Evolutionary conservation across 805 yeast species (phyloP).

Genomic region (Saturnispora zaruensis): DNA sequence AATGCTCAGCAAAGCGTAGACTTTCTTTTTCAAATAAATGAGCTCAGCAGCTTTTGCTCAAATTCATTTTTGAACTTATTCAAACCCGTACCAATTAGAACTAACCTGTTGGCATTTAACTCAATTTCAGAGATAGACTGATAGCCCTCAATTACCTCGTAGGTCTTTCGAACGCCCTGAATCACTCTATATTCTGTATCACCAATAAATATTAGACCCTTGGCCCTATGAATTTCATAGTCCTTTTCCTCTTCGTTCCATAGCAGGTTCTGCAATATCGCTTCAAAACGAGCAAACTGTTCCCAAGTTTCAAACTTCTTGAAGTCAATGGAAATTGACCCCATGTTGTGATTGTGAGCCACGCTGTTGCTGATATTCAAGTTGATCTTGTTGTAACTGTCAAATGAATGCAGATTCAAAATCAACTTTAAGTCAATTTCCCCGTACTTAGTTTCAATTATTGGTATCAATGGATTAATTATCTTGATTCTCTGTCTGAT

Average conservation of each 20-base stretch:
- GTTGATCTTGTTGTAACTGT: constrained; percentile 21
- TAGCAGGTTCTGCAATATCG: constrained; percentile 57
- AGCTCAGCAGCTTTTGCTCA: not conserved
- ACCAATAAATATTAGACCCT: constrained; percentile 55
- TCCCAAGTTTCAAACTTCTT: constrained; percentile 28
- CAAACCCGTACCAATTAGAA: constrained; percentile 26
- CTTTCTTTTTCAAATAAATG: not conserved
- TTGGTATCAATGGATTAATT: constrained; percentile 64
- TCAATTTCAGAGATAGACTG: constrained; percentile 13
- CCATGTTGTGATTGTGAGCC: constrained; percentile 44
- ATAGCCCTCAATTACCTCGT: constrained; percentile 55
- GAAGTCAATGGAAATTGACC: constrained; percentile 45
- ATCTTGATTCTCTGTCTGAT: constrained; percentile 32
- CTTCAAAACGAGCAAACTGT: constrained; percentile 42
- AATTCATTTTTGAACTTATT: constrained; percentile 1
- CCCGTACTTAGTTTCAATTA: constrained; percentile 65
- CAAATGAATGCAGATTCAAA: constrained; percentile 76
- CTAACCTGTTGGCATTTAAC: constrained; percentile 19
- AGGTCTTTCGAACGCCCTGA: constrained; percentile 91
- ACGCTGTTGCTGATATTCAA: constrained; percentile 13
- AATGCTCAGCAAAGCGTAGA: not conserved
- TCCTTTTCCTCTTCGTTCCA: constrained; percentile 69
- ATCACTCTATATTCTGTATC: constrained; percentile 44
- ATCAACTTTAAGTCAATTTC: constrained; percentile 57
- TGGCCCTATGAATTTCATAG: constrained; percentile 56